phyloP scores from a whole-genome alignment of 257 asterid genomes.

The Forsythia viridissima region DNA sequence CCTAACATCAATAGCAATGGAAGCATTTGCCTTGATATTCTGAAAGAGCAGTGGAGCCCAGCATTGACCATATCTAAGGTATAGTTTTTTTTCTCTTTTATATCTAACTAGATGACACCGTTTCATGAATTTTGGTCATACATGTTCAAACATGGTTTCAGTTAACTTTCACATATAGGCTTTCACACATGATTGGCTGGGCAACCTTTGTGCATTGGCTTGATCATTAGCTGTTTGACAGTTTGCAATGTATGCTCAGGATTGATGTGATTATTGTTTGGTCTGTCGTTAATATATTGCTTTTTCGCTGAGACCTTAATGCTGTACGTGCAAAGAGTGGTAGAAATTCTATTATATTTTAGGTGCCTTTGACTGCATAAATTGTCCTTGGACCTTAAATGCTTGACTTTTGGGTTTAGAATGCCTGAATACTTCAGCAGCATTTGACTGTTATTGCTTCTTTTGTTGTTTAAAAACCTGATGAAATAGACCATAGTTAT shows the following conservation, averaged over 20 bases:
- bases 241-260: neutral
- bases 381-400: neutral
- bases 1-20: conserved; percentile 82
- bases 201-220: neutral
- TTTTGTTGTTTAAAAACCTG: no score
- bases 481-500: no score
- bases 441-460: no score
- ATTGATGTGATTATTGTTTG: no score
- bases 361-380: no score
- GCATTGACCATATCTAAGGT: conserved; percentile 82
- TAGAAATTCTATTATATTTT: neutral
- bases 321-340: neutral
- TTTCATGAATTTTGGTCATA: neutral
- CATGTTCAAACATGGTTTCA: neutral
- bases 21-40: conserved; percentile 75
- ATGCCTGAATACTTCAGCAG: no score
- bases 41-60: conserved; percentile 82
- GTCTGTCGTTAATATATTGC: no score
- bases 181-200: neutral
- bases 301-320: neutral
- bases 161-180: neutral
- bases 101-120: neutral
- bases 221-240: neutral
- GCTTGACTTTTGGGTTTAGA: no score
- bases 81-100: conserved; percentile 1